Evolutionary conservation across 371 early-diverging fungal genomes (phyloP), one percentile per base, ranked within the genome.

Genomic region (Rhizopus arrhizus): DNA sequence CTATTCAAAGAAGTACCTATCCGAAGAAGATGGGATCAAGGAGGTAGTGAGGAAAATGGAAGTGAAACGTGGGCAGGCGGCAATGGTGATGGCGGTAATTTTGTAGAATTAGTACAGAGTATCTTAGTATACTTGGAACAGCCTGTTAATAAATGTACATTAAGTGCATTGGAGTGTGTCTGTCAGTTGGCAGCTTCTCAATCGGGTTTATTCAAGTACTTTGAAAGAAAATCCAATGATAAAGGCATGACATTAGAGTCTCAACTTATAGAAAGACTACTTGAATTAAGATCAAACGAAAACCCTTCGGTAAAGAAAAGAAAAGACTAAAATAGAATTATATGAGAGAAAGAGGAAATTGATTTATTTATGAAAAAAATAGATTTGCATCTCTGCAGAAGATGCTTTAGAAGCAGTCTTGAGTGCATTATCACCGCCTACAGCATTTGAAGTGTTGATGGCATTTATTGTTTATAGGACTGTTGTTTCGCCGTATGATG

Each of bases 401-500:
- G 81, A 81, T 72, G 69, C 78, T 22, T 64, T 81, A 50, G 81
- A 81, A 51, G 64, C 70, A 3, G 64, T 78, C 33, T 58, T 78
- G 33, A 65, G 65, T 9, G 68, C 70, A 8, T 38, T 78, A 29
- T 74, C 69, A 29, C 58, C 78, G 22, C 69, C 68, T 28, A 80
- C 73, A 31, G 69, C 62, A 33, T 80, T 80, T 60, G 78, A 81
- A 49, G 61, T 81, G 34, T 54, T 78, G 43, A 64, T 78, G 64
- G 65, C 77, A 11, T 78, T 69, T 51, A 69, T 78, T 22, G 61
- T 71, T 10, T 60, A 77, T 57, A 66, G 72, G 4, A 41, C 75
- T 10, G 48, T 69, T 7, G 56, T 71, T 36, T n/a, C 52, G 13
- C 75, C 77, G 3, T 55, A 51, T 40, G 48, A 49, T 12, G 52